Evolutionary conservation across 768 basidiomycete species (phyloP), one percentile per base, ranked within the genome.

Genomic region (Rubroboletus pulcherrimus): DNA sequence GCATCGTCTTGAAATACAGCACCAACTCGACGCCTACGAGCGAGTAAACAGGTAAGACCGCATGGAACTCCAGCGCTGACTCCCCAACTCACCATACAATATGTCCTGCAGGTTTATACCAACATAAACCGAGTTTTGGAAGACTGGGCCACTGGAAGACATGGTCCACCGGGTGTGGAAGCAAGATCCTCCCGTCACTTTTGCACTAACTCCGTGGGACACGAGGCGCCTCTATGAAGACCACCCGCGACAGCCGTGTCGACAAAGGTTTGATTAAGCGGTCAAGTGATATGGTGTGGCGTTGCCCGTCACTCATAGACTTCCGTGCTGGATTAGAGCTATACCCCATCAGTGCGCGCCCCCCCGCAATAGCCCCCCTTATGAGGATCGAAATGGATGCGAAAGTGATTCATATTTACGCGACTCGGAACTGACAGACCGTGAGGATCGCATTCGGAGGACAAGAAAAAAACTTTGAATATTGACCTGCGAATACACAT

Each of bases 1-100:
- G 57, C 58, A 70, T 63, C 45, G 66, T 63, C 49, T 51, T 63
- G 48, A 69, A 43, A 43, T 69, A 69, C 15, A 69, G 38, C 24
- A 67, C 61, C 5, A 69, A 26, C 38, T 69, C 63, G 26, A 65
- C 14, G 12, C 68, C 68, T 69, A 49, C 21, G n/a, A 29, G 17
- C 6, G 4, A 45, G 3, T 31, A 2, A 48, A 31, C 10, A 19
- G 5, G n/a, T 45, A 7, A 56, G 46, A 33, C 30, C 2, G 0
- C 7, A 11, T 3, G 8, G 3, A 24, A 12, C 11, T n/a, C 17
- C 31, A 30, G 33, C 14, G 14, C 17, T 15, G 11, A 30, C 29
- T 7, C 0, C 14, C 11, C 6, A 1, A 54, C 62, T 49, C 49
- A 64, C 66, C 66, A 55, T 67, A 69, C 51, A 67, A 41, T 24